These are phyloP conservation scores for Termitomyces sp. DNA, from an alignment of 768 basidiomycete species.

Conservation along the genomic window DNA sequence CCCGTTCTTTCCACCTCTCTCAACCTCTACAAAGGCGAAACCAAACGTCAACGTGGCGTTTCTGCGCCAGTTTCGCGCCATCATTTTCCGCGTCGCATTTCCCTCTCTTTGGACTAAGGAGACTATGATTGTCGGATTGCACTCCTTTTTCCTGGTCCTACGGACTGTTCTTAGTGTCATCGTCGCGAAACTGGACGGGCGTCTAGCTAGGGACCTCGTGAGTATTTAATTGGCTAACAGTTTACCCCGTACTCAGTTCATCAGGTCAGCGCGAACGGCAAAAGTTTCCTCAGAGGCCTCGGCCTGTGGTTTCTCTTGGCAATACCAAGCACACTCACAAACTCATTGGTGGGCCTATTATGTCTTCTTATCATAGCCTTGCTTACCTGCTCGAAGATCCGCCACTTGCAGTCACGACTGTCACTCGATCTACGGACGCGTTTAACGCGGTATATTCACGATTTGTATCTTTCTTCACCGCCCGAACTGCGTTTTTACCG, in stretches of 20 bases:
- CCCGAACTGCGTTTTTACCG: slow-evolving; percentile 72
- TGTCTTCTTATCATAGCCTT: background rate
- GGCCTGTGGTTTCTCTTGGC: slow-evolving; percentile 88
- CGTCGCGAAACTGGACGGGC: slow-evolving; percentile 85
- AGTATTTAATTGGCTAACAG: slow-evolving; percentile 7
- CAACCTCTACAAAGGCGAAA: slow-evolving; percentile 37
- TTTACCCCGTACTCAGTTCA: background rate
- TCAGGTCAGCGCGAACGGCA: slow-evolving; percentile 75
- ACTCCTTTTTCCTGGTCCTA: slow-evolving; percentile 82
- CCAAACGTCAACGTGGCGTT: slow-evolving; percentile 69
- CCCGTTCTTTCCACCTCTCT: slow-evolving; percentile 56
- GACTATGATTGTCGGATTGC: slow-evolving; percentile 63
- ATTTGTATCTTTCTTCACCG: slow-evolving; percentile 79
- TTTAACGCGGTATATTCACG: slow-evolving; percentile 86
- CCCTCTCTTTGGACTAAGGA: slow-evolving; percentile 65
- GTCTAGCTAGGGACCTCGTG: slow-evolving; percentile 84
- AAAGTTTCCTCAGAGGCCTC: slow-evolving; percentile 77
- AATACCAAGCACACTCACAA: slow-evolving; percentile 92
- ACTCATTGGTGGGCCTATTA: slow-evolving; percentile 66
- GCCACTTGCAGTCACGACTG: slow-evolving; percentile 83
- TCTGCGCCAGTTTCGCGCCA: slow-evolving; percentile 65
- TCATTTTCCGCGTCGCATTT: slow-evolving; percentile 67
- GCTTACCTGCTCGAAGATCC: slow-evolving; percentile 47
- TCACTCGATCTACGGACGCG: slow-evolving; percentile 80
- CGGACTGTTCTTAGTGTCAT: slow-evolving; percentile 84